These are phyloP conservation scores for Aspergillus melleus DNA, from an alignment of 2,329 filamentous ascomycete genomes.

Conservation along the genomic window DNA sequence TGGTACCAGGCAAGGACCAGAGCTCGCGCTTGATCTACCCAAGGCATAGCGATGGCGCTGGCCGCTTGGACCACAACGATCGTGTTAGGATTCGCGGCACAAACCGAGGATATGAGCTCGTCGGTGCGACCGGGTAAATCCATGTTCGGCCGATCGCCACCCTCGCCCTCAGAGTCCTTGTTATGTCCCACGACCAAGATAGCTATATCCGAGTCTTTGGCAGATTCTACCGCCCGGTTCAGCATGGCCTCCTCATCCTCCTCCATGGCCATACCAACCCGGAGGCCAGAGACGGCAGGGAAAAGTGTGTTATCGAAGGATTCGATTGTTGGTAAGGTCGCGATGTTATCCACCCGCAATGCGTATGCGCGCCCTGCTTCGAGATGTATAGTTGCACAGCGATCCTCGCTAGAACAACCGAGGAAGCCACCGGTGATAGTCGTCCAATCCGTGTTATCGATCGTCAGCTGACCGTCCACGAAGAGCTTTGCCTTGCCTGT, in stretches of 20 bases:
- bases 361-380: too few species aligned
- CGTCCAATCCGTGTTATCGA: too few species aligned
- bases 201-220: constrained; percentile 5
- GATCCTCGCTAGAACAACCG: too few species aligned
- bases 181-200: constrained; percentile 14
- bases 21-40: constrained; percentile 63
- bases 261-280: not conserved
- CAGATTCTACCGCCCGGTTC: constrained; percentile 5
- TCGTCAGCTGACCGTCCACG: too few species aligned
- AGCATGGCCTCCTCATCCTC: not conserved
- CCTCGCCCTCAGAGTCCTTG: constrained; percentile 14
- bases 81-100: constrained; percentile 10
- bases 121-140: constrained; percentile 12
- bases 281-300: not conserved
- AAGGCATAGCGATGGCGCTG: constrained; percentile 50
- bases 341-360: too few species aligned
- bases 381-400: too few species aligned
- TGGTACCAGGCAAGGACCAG: constrained; percentile 72
- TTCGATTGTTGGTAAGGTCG: not conserved
- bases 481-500: too few species aligned
- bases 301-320: constrained; percentile 4
- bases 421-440: too few species aligned
- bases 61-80: constrained; percentile 12
- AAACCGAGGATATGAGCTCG: constrained; percentile 9
- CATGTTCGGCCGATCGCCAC: constrained; percentile 11